Evolutionary conservation across 148 eudicot species (phyloP), one percentile per base, ranked within the genome.

Genomic region (Tetragonia tetragonoides): DNA sequence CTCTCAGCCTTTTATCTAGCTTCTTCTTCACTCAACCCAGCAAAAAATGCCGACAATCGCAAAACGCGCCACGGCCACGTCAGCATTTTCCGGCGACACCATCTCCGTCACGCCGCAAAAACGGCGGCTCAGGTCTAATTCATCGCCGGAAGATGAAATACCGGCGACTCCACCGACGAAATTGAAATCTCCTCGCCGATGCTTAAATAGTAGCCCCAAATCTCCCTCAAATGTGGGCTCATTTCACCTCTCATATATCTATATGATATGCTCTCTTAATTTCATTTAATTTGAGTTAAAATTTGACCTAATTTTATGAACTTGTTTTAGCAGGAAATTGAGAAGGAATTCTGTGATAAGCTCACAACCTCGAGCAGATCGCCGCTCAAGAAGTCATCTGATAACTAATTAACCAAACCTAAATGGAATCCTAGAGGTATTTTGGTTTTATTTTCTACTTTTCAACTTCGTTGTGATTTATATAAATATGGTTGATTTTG

Each of bases 341-440:
- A 39, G 77, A 77, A 72, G 77, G 84, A 82, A 51, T 76, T 79
- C 14, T 66, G 80, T 23, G 84, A 75, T 42, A 83, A 78, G 49
- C 51, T 79, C 11, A 40, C 60, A 49, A 85, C 80, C 18, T 72
- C 80, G 39, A 68, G 60, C 66, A 65, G 80, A 72, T 85, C 85
- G 8, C 84, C 89, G 46, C 74, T 73, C 68, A 83, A 77, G 83
- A 89, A 83, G 37, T 86, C 90, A 40, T 85, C 89, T 1, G 91
- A 83, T 62, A 84, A 73, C 74, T 79, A 84, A 77, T 49, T 82
- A 12, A 87, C 78, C 38, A 90, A 91, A 80, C 86, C 88, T 53
- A 84, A 80, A 44, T 95, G 97, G 97, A 89, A 93, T 81, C 94
- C 93, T 9, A 81, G 79, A 84, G 94, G 97, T 84, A 68, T 51